Percentiles rank a stretch among this genome's conserved stretches.
Conservation (phyloP, 208 protist species). For the Acanthamoeba castellanii region DNA sequence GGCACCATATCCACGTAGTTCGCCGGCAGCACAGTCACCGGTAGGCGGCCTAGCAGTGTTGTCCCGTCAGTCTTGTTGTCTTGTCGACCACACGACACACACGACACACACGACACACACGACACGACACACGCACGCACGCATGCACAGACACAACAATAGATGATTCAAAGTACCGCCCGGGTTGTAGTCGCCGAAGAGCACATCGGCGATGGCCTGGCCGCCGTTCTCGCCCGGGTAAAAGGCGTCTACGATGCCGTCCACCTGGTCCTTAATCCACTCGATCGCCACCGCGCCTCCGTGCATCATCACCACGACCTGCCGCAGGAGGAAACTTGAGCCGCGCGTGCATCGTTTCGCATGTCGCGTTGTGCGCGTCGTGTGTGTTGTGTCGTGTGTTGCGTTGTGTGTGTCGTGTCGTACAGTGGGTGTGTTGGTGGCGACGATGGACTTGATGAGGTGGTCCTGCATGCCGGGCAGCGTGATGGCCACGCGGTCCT, state of each 20-base stretch:
- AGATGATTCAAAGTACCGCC: too few species aligned
- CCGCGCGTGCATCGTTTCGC: not conserved
- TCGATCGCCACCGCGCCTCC: slow-evolving; percentile 51
- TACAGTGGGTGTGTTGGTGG: not conserved
- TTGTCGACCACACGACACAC: not conserved
- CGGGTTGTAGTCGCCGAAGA: slow-evolving; percentile 79
- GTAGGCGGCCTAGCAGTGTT: slow-evolving; percentile 49
- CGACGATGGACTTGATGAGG: slow-evolving; percentile 52
- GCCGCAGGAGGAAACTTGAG: not conserved
- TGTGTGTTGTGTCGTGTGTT: not conserved
- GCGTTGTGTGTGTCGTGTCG: not conserved
- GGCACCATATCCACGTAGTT: slow-evolving; percentile 63
- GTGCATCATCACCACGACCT: slow-evolving; percentile 77
- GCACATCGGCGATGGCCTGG: slow-evolving; percentile 71
- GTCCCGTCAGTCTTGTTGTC: not conserved
- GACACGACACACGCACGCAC: not conserved
- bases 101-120: not conserved
- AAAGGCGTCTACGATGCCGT: slow-evolving; percentile 74
- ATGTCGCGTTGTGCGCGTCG: not conserved
- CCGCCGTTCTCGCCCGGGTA: slow-evolving; percentile 78
- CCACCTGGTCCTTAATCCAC: slow-evolving; percentile 6
- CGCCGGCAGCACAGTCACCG: slow-evolving; percentile 61
- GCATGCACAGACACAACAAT: not conserved
- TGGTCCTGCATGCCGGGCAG: slow-evolving; percentile 75
- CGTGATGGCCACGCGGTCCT: slow-evolving; percentile 53